Conservation (phyloP, 129 eudicot species). For the Sambucus nigra region DNA sequence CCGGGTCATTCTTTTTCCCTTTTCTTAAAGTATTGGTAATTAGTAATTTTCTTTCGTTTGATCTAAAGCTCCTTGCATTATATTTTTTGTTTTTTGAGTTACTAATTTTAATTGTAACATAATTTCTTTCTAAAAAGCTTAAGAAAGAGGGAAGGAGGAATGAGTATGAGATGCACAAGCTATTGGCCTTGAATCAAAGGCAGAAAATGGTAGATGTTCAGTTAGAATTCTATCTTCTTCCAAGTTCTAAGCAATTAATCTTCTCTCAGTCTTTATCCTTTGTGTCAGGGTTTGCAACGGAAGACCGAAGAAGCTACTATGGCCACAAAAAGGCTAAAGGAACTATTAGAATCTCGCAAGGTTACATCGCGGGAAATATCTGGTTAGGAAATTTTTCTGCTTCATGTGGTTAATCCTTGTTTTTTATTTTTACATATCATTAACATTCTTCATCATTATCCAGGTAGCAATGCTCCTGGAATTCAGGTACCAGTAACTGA, state of each 20-base stretch:
- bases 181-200: slow-evolving; percentile 87
- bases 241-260: not conserved
- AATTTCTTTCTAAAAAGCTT: slow-evolving; percentile 54
- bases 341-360: slow-evolving; percentile 76
- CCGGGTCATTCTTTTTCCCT: not conserved
- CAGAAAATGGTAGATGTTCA: slow-evolving; percentile 60
- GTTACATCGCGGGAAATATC: slow-evolving; percentile 57
- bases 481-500: slow-evolving; percentile 45
- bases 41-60: too few relatives aligned
- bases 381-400: slow-evolving; percentile 31
- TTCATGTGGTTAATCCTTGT: not conserved
- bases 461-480: slow-evolving; percentile 57
- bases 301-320: slow-evolving; percentile 93
- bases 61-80: too few relatives aligned
- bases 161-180: slow-evolving; percentile 97
- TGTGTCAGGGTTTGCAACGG: slow-evolving; percentile 68
- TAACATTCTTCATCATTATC: slow-evolving; percentile 8
- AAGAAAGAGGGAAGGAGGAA: slow-evolving; percentile 98
- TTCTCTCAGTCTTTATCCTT: not conserved
- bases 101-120: too few relatives aligned
- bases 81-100: slow-evolving; percentile 3
- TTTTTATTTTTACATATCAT: slow-evolving; percentile 1
- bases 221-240: not conserved
- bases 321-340: slow-evolving; percentile 92
- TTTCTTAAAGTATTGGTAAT: not conserved